These are phyloP conservation scores for Fragaria nilgerrensis DNA, from an alignment of 306 rosid genomes.

Conservation along the genomic window DNA sequence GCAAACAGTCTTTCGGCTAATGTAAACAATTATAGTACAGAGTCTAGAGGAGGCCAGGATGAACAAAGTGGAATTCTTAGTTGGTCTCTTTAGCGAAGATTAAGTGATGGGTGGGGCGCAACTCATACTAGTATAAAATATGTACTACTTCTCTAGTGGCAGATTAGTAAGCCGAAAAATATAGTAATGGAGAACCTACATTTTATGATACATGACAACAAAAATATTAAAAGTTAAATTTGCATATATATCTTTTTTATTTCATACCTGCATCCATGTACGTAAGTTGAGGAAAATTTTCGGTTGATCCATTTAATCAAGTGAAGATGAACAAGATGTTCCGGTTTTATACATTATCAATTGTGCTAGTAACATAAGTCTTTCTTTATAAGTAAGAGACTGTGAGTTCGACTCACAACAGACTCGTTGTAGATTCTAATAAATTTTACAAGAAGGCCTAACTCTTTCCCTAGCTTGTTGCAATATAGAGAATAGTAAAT, in stretches of 20 bases:
- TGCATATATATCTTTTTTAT: too few relatives aligned
- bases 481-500: neutral
- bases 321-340: too few relatives aligned
- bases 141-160: slow-evolving; percentile 37
- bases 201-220: neutral
- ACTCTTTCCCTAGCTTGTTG: neutral
- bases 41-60: slow-evolving; percentile 19
- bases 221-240: neutral
- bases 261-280: neutral
- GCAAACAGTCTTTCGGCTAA: slow-evolving; percentile 26
- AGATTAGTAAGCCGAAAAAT: slow-evolving; percentile 33
- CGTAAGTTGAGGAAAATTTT: neutral
- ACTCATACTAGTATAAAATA: slow-evolving; percentile 11
- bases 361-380: too few relatives aligned
- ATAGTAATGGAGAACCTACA: neutral
- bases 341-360: rapidly evolving
- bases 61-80: slow-evolving; percentile 64
- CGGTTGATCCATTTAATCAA: neutral
- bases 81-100: slow-evolving; percentile 43
- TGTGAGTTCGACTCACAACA: too few relatives aligned
- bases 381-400: too few relatives aligned
- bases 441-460: neutral
- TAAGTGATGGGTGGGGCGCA: slow-evolving; percentile 25
- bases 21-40: slow-evolving; percentile 27
- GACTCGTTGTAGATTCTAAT: neutral